Base-by-base conservation (phyloP, 2,329 filamentous ascomycete species). In the Scleromitrula shiraiana region DNA sequence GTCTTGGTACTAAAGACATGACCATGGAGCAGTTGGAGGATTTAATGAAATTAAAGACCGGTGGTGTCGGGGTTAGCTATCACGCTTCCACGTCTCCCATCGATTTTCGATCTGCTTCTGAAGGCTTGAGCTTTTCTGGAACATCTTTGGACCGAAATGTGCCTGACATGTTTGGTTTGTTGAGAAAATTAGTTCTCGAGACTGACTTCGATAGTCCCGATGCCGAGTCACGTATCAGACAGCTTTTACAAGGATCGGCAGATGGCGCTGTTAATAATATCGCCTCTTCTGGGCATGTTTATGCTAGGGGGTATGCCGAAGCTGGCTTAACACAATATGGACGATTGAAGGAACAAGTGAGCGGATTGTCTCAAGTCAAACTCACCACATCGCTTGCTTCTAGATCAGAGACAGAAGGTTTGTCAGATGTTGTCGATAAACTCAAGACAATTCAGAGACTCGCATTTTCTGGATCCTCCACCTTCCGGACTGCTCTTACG, bases 11-110 rank as follows among this genome's bases (percentile, higher is more conserved):
- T 2, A 85, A 85, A 58, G 78, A 82, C 51, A 86, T 86, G 74
- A 82, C 82, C 0, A 96, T 95, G 85, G 93, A 96, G 65, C 83
- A 96, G 65, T 78, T 97, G 43, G 93, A 98, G 66, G 93, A 97
- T 62, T 69, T 90, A 47, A 96, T 98, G 65, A 97, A 97, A 66
- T 76, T 97, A 24, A 95, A 94, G 70, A 97, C 93, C 1, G 93
- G 93, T 17, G 93, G 93, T 8, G 78, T 98, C 30, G 86, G 83
- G 2, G 82, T 94, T 14, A 82, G 85, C 1, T 90, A 95, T 57
- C 86, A 94, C 67, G 79, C 84, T n/a, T 82, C 84, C 0, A 79
- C 90, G 0, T 88, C 82, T 2, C 88, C 91, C 0, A 76, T 75
- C 1, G 79, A 91, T 55, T 80, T 87, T 46, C 74, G 77, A 24